Conservation (phyloP, 2,329 filamentous ascomycete species). For the Paecilomyces variotii region DNA sequence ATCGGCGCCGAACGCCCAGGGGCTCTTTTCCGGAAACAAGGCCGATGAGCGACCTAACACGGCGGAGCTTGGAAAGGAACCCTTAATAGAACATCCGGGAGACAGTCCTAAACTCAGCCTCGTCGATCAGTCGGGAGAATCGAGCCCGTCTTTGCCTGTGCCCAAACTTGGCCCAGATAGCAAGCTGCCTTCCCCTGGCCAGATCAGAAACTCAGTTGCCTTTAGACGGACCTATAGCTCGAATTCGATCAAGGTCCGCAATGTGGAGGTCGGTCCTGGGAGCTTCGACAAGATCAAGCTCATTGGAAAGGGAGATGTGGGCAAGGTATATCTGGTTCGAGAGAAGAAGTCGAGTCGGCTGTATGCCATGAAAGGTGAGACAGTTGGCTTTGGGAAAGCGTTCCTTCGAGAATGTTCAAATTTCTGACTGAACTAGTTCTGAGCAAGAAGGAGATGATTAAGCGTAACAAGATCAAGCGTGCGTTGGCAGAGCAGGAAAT, state of each 20-base stretch:
- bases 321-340: constrained; percentile 93
- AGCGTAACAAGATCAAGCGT: constrained; percentile 99
- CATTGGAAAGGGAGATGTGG: constrained; percentile 97
- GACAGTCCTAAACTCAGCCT: constrained; percentile 47
- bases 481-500: constrained; percentile 97
- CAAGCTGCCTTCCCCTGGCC: constrained; percentile 59
- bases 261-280: constrained; percentile 88
- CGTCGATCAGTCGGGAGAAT: constrained; percentile 36
- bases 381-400: neutral
- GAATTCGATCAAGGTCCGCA: constrained; percentile 96
- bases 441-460: constrained; percentile 99
- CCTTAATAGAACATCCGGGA: constrained; percentile 54
- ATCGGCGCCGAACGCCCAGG: constrained; percentile 94
- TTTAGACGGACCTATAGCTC: constrained; percentile 97
- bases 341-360: constrained; percentile 95
- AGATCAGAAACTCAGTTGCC: constrained; percentile 58
- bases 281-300: constrained; percentile 99
- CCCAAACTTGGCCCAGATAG: constrained; percentile 43
- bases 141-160: constrained; percentile 21
- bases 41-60: constrained; percentile 66
- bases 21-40: constrained; percentile 63
- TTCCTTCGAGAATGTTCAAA: constrained; percentile 5
- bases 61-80: constrained; percentile 78
- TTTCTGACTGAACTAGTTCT: constrained; percentile 58
- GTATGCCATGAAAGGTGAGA: constrained; percentile 95